Evolutionary conservation across 306 rosid genomes (phyloP).

Genomic region (Comarum palustre): DNA sequence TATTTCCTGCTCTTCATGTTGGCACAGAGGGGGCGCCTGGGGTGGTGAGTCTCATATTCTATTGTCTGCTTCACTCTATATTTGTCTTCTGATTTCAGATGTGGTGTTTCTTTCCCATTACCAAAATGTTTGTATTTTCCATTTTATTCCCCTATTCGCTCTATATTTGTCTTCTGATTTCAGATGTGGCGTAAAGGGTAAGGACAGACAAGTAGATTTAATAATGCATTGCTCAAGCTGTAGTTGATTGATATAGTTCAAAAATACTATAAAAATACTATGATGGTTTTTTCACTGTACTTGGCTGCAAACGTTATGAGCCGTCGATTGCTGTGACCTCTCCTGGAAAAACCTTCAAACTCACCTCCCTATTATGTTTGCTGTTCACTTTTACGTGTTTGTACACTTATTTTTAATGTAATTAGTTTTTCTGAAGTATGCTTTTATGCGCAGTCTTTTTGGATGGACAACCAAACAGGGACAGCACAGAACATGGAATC

Average conservation of each 20-base stretch:
- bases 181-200: neutral
- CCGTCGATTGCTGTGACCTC: constrained; percentile 6
- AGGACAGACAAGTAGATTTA: neutral
- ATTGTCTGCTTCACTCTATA: constrained; percentile 19
- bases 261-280: neutral
- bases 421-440: constrained; percentile 13
- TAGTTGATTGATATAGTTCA: neutral
- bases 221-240: neutral
- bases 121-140: neutral
- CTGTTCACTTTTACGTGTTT: neutral
- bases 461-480: constrained; percentile 74
- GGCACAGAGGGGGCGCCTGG: constrained; percentile 63
- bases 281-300: neutral
- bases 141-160: neutral
- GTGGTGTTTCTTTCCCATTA: neutral
- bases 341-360: neutral
- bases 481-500: constrained; percentile 43
- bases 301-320: neutral
- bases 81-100: neutral
- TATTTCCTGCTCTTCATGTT: constrained; percentile 77
- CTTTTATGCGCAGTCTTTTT: constrained; percentile 73
- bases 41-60: constrained; percentile 63
- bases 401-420: neutral
- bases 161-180: no score
- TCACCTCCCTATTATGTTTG: neutral